A percentile compares a stretch with the other conserved stretches of the same genome.
These are phyloP conservation scores for Pestalotiopsis sp. DNA, from an alignment of 2,329 filamentous ascomycete genomes.

Conservation along the genomic window DNA sequence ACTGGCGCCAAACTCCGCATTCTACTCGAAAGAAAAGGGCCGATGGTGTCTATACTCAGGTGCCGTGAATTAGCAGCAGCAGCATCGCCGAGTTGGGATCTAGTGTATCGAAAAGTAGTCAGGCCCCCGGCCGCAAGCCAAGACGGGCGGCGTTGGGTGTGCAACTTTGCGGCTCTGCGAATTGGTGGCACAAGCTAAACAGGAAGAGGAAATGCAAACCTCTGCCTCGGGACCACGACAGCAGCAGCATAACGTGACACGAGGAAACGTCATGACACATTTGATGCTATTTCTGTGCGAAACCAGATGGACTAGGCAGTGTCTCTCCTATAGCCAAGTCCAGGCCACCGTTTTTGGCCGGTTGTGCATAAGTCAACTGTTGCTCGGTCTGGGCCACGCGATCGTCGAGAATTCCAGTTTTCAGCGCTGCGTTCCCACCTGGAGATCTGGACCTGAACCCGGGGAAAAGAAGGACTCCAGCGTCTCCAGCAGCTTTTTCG, in stretches of 20 bases:
- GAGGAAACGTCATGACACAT: neutral
- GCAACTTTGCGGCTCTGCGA: neutral
- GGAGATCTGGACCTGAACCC: neutral
- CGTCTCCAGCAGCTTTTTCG: neutral
- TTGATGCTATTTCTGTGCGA: neutral
- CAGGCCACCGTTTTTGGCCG: neutral
- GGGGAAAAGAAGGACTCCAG: neutral
- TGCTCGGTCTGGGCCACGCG: neutral
- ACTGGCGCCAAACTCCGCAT: neutral
- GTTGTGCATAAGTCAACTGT: neutral
- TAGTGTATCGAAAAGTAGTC: neutral
- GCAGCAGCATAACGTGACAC: neutral
- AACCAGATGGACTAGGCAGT: neutral
- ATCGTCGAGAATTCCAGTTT: neutral
- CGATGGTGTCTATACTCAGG: neutral
- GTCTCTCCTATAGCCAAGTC: neutral
- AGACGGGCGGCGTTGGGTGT: neutral
- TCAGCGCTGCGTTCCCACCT: neutral
- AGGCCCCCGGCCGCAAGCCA: neutral
- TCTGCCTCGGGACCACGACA: neutral
- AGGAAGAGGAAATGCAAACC: neutral
- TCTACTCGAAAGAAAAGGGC: neutral
- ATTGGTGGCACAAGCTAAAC: neutral
- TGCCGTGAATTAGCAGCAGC: neutral
- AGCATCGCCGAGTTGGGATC: neutral